Base-by-base conservation (phyloP, 1,284 basidiomycete genomes). In the Cutaneotrichosporon cutaneum region DNA sequence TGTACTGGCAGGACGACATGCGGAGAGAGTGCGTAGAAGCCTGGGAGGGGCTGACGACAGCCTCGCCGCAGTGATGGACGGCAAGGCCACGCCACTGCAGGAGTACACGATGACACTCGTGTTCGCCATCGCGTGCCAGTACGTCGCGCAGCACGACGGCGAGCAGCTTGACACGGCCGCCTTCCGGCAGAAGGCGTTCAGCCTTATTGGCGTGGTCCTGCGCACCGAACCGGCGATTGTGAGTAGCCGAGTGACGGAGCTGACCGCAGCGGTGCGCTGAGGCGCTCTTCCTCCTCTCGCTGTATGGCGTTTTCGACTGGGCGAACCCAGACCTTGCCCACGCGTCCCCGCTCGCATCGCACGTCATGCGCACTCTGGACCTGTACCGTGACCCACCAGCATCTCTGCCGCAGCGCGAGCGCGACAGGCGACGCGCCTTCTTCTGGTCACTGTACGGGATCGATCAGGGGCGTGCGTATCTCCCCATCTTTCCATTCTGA, bases 141-240 rank as follows among this genome's bases (percentile, higher is more conserved):
- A 54, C 47, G 36, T 51, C 18, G 59, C 59, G 1, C 59, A 51
- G 30, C 54, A 48, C 18, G 32, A 50, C 21, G 48, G 59, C 35
- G 59, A 61, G 32, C 45, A 39, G 21, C 53, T 63, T n/a, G 61
- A 63, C 42, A 63, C 61, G 32, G 42, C 61, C 5, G 13, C 59
- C 9, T 51, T 63, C 7, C 35, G 58, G 14, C 55, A 59, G 5
- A 50, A 54, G 10, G 57, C 61, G 8, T 21, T 63, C 7, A 32
- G 32, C 8, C 45, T 55, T 24, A 44, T 63, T 11, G 22, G 33
- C 1, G 32, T 24, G 0, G 58, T 63, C 24, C 54, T 63, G n/a
- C 54, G 44, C 22, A 59, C 58, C 14, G 61, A 59, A 35, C 42
- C 50, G 10, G 61, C 47, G 2, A 24, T 59, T 8, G 61, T 63